Conservation (phyloP, 192 early-diverging fungal genomes). For the Rhizoclosmatium globosum region DNA sequence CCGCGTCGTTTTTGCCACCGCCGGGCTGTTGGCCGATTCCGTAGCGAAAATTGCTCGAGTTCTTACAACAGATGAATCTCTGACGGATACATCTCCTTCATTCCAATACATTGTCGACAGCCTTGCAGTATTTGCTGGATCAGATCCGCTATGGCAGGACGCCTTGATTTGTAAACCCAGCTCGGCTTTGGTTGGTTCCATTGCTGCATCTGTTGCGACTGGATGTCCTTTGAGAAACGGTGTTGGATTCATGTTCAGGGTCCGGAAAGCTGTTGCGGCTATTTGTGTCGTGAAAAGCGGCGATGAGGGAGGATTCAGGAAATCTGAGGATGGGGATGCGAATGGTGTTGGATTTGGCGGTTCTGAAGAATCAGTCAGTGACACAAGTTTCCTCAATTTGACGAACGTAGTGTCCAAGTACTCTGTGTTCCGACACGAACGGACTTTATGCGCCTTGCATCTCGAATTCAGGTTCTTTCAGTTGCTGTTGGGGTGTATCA, state of each 20-base stretch:
- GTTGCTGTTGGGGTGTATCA: conserved; percentile 14
- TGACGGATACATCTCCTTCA: neutral
- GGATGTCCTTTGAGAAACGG: conserved; percentile 17
- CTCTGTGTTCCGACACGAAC: conserved; percentile 7
- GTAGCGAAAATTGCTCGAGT: conserved; percentile 29
- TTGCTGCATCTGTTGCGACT: neutral
- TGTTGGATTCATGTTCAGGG: neutral
- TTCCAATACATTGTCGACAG: conserved; percentile 1
- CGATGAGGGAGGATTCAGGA: conserved; percentile 4
- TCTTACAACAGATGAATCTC: neutral
- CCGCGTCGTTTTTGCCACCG: conserved; percentile 3
- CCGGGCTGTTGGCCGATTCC: conserved; percentile 7
- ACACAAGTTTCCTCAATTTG: neutral
- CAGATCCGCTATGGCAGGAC: conserved; percentile 27
- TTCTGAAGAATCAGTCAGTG: neutral
- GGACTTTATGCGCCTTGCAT: conserved; percentile 11
- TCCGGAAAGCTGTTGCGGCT: conserved; percentile 9
- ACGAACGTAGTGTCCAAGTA: conserved; percentile 6
- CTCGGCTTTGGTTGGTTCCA: conserved; percentile 13
- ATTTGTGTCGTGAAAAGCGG: conserved; percentile 17
- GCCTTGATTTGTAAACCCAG: conserved; percentile 12
- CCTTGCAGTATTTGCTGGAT: conserved; percentile 9
- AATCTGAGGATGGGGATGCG: neutral
- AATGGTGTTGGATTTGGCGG: neutral
- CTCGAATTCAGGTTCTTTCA: conserved; percentile 18